Conservation (phyloP, 2,329 filamentous ascomycete species). For the Xenoacremonium recifei region DNA sequence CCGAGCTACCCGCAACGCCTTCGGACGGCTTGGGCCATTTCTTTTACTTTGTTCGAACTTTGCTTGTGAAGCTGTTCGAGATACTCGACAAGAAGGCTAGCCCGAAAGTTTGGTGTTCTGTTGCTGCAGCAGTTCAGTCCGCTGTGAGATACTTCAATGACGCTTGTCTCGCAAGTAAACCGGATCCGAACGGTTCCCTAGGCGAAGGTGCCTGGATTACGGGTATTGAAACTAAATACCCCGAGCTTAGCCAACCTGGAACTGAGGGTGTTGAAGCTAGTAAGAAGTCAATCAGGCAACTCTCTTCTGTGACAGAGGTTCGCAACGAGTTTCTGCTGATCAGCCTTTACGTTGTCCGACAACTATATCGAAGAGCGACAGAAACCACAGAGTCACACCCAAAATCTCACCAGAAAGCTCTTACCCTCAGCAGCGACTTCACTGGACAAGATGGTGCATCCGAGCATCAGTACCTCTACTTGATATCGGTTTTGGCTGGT, state of each 20-base stretch:
- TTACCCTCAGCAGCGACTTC: constrained; percentile 34
- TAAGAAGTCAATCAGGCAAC: constrained; percentile 2
- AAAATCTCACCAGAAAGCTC: constrained; percentile 15
- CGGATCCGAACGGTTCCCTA: constrained; percentile 16
- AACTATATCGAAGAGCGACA: constrained; percentile 42
- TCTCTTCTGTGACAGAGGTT: constrained; percentile 25
- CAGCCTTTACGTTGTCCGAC: constrained; percentile 35
- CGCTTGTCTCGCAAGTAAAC: constrained; percentile 32
- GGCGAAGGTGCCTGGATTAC: constrained; percentile 24
- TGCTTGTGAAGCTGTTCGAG: constrained; percentile 35
- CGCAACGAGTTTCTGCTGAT: constrained; percentile 39
- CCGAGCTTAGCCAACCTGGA: constrained; percentile 22
- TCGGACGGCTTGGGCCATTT: constrained; percentile 38
- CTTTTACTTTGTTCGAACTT: constrained; percentile 34
- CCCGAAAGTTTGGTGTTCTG: constrained; percentile 35
- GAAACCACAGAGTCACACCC: constrained; percentile 22
- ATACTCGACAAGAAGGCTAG: constrained; percentile 32
- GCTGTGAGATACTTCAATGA: constrained; percentile 38
- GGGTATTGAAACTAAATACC: constrained; percentile 27
- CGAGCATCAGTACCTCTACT: constrained; percentile 35
- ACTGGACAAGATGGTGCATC: constrained; percentile 21
- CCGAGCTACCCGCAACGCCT: constrained; percentile 31
- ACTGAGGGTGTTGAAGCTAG: constrained; percentile 4
- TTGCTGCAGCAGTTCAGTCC: constrained; percentile 37
- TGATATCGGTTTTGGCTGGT: constrained; percentile 35